Conservation (phyloP, 208 protist genomes). For the Histomonas meleagridis region DNA sequence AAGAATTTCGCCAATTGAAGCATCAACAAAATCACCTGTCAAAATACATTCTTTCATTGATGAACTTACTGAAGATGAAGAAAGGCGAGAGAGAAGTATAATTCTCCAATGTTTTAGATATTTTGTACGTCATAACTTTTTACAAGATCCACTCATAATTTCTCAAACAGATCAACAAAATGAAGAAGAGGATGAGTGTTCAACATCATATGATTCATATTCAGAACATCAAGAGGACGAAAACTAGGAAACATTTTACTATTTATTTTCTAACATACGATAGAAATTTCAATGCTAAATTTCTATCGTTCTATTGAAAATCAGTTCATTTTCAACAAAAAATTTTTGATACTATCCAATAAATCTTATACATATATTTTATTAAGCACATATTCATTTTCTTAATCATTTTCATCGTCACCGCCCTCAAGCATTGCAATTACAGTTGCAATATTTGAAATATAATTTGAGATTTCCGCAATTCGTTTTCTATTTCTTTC, state of each 20-base stretch:
- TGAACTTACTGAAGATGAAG: background rate
- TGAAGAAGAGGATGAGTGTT: too few species aligned
- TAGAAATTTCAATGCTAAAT: too few species aligned
- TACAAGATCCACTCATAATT: background rate
- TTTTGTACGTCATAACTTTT: background rate
- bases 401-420: slow-evolving; percentile 33
- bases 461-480: slow-evolving; percentile 31
- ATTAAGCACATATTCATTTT: too few species aligned
- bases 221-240: too few species aligned
- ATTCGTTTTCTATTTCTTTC: slow-evolving; percentile 31
- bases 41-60: background rate
- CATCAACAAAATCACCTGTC: background rate
- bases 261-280: too few species aligned
- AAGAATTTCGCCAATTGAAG: slow-evolving; percentile 6
- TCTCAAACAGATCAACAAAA: too few species aligned
- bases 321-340: background rate
- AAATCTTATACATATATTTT: background rate
- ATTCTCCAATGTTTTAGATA: slow-evolving; percentile 28
- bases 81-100: background rate
- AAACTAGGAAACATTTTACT: too few species aligned
- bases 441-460: background rate
- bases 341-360: background rate
- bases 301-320: too few species aligned
- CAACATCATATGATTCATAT: too few species aligned
- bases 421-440: background rate